Evolutionary conservation across 768 basidiomycete genomes (phyloP), one percentile per base, ranked within the genome.

Genomic region (Lactarius deliciosus): DNA sequence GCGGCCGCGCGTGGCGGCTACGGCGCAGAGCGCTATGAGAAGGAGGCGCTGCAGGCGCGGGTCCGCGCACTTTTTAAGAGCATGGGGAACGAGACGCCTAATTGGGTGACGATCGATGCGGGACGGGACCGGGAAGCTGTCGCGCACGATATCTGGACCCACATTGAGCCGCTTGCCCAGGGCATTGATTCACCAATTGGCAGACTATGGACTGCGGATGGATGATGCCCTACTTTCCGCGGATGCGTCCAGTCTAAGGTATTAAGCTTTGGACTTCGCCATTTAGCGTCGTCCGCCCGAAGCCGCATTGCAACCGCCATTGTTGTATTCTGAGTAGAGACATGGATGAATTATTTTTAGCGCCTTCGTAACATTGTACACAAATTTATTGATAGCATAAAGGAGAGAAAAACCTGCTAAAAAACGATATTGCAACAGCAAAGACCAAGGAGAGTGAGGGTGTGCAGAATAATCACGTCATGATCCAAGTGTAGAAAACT

Each of bases 1-100:
- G 92, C 94, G 0, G 81, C 81, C 47, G 73, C 75, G 54, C 84
- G 96, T 16, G 90, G 88, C 0, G 92, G 91, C 0, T 97, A 90
- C 71, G 95, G 95, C 4, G 83, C 85, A 61, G 95, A 96, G 77
- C 81, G 94, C 47, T 96, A 96, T 70, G 94, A 97, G 79, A 88
- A 83, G 71, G 83, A 85, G 67, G 89, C 89, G 64, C 80, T 93
- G 78, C 93, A 95, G 75, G 76, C 74, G 53, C 79, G 81, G 50
- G 93, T 94, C 32, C 76, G 88, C 38, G 76, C 78, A 30, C 76
- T 85, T 1, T 94, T 94, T 72, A 74, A 77, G 68, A 76, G 77
- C 61, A 84, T 92, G 61, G 84, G 82, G 0, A 65, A 63, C 32
- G 67, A 59, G n/a, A 71, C 69, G 22, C 72, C 70, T 32, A 70